Evolutionary conservation across 2,329 filamentous ascomycete species (phyloP).

Genomic region (Kalmusia sp.): DNA sequence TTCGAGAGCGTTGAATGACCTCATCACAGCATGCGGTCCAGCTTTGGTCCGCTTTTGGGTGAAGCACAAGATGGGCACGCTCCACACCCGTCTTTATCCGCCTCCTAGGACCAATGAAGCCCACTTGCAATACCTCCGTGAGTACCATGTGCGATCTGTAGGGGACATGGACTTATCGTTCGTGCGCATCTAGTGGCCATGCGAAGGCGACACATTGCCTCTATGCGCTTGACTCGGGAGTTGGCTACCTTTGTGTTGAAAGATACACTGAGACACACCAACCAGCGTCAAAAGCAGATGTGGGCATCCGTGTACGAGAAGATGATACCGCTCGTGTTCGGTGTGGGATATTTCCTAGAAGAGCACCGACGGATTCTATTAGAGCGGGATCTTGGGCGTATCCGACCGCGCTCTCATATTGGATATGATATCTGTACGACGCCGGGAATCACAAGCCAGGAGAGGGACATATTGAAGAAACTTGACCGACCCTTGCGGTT

Average conservation of each 20-base stretch:
- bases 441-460: conserved; percentile 32
- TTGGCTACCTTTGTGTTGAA: conserved; percentile 41
- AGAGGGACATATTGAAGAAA: conserved; percentile 37
- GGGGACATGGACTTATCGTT: background rate
- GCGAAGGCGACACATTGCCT: conserved; percentile 44
- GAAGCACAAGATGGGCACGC: conserved; percentile 38
- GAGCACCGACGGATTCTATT: conserved; percentile 41
- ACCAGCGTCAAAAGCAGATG: conserved; percentile 36
- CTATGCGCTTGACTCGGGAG: conserved; percentile 42
- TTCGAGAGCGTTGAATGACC: conserved; percentile 38
- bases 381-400: conserved; percentile 42
- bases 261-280: conserved; percentile 34
- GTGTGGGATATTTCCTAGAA: conserved; percentile 46
- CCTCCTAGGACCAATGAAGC: conserved; percentile 37
- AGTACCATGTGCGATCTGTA: background rate
- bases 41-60: conserved; percentile 46
- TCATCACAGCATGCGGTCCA: conserved; percentile 40
- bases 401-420: conserved; percentile 39
- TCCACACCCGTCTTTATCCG: conserved; percentile 44
- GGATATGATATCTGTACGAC: conserved; percentile 45
- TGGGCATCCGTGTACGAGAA: conserved; percentile 46
- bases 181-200: conserved; percentile 26
- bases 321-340: conserved; percentile 46
- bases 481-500: conserved; percentile 41
- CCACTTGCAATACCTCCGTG: conserved; percentile 39